Conservation (phyloP, 75 land plant species). For the Pinus taeda region DNA sequence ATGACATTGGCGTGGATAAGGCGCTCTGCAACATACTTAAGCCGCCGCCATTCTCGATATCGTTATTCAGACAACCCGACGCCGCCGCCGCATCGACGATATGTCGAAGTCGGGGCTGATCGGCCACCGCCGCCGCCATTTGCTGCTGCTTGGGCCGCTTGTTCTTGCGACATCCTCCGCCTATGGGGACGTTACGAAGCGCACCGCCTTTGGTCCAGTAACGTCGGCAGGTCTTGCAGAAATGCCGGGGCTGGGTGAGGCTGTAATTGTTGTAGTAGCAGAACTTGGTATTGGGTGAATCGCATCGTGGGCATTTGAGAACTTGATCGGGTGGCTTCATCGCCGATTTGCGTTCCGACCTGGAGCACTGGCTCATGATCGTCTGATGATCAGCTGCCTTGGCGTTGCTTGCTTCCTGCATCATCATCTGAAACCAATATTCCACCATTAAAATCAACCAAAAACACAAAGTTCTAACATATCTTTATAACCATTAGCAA, state of each 20-base stretch:
- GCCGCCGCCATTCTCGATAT: too few relatives aligned
- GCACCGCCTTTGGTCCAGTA: constrained; percentile 23
- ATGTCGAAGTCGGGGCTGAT: too few relatives aligned
- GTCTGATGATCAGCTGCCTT: not conserved
- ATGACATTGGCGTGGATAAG: too few relatives aligned
- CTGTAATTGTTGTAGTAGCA: constrained; percentile 20
- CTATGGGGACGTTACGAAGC: constrained; percentile 25
- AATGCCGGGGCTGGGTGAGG: constrained; percentile 13
- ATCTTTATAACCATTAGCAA: too few relatives aligned
- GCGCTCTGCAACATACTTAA: too few relatives aligned
- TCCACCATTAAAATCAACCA: not conserved
- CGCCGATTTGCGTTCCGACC: not conserved
- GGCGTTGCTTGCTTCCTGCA: not conserved
- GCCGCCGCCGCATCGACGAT: too few relatives aligned
- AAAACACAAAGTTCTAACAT: too few relatives aligned
- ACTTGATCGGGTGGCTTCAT: constrained; percentile 5
- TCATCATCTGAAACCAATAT: not conserved
- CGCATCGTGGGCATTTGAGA: constrained; percentile 16
- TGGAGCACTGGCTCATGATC: not conserved
- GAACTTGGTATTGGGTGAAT: constrained; percentile 16
- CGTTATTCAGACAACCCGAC: too few relatives aligned
- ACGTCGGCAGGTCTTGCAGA: constrained; percentile 17
- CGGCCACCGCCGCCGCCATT: not conserved
- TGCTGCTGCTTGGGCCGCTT: constrained; percentile 13
- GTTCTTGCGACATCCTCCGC: constrained; percentile 20